Evolutionary conservation across 2,329 filamentous ascomycete genomes (phyloP).

Genomic region (Hansfordia pulvinata): DNA sequence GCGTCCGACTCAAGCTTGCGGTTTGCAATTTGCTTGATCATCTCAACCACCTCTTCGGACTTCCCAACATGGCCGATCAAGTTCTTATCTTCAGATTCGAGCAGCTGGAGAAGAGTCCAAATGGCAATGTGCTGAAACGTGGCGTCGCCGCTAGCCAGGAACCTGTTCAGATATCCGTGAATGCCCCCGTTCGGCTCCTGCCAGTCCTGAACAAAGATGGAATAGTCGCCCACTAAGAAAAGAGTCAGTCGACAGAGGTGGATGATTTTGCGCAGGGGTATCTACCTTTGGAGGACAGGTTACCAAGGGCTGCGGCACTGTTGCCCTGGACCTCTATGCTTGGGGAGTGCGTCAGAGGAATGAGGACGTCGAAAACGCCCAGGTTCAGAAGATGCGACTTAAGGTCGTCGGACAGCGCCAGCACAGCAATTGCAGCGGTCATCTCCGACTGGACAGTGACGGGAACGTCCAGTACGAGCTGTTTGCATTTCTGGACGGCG

Average conservation of each 20-base stretch:
- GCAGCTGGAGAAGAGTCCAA: conserved; percentile 89
- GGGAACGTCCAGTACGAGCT: conserved; percentile 84
- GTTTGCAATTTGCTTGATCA: conserved; percentile 85
- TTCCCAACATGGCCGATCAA: conserved; percentile 82
- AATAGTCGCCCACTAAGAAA: conserved; percentile 75
- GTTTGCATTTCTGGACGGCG: conserved; percentile 96
- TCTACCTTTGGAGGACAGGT: conserved; percentile 90
- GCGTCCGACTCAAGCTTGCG: conserved; percentile 79
- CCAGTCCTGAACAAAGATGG: conserved; percentile 93
- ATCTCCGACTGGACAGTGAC: conserved; percentile 96
- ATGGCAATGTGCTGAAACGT: conserved; percentile 99
- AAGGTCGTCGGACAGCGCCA: conserved; percentile 89
- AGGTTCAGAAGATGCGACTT: conserved; percentile 84
- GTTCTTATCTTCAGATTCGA: conserved; percentile 86
- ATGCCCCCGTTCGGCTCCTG: conserved; percentile 84
- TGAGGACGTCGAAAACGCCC: conserved; percentile 91
- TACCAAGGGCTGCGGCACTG: conserved; percentile 88
- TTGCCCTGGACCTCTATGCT: conserved; percentile 98
- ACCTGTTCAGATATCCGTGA: conserved; percentile 85
- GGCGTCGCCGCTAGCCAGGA: conserved; percentile 84
- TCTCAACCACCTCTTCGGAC: conserved; percentile 79
- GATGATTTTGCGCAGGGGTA: conserved; percentile 1
- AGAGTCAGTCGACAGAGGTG: conserved; percentile 5
- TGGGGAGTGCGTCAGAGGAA: conserved; percentile 85
- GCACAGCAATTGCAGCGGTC: conserved; percentile 96